Evolutionary conservation across 805 yeast genomes (phyloP).

Genomic region (Candida multigemmis): DNA sequence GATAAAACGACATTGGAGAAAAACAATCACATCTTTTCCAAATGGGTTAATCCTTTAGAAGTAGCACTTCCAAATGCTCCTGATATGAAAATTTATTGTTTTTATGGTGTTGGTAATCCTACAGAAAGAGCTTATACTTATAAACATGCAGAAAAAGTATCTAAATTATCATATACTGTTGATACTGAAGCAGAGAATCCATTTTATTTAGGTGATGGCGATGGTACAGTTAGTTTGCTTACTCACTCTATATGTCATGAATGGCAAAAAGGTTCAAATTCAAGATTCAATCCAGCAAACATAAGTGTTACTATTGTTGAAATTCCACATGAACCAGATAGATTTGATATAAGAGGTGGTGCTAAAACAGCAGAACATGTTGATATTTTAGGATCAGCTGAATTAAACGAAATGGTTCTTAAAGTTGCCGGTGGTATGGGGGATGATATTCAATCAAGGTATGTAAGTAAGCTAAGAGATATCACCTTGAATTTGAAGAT

Average conservation of each 20-base stretch:
- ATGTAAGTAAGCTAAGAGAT: slow-evolving; percentile 48
- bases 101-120: slow-evolving; percentile 95
- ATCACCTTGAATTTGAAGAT: slow-evolving; percentile 54
- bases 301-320: slow-evolving; percentile 74
- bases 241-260: slow-evolving; percentile 89
- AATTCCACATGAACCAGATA: slow-evolving; percentile 86
- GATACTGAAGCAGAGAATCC: slow-evolving; percentile 54
- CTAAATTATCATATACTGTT: slow-evolving; percentile 58
- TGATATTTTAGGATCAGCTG: slow-evolving; percentile 90
- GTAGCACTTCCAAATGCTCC: slow-evolving; percentile 92
- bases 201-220: slow-evolving; percentile 84
- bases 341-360: slow-evolving; percentile 93
- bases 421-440: slow-evolving; percentile 80
- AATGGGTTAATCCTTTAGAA: slow-evolving; percentile 94
- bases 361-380: slow-evolving; percentile 98
- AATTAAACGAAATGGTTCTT: slow-evolving; percentile 76
- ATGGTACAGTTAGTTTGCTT: slow-evolving; percentile 85
- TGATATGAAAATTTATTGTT: slow-evolving; percentile 76
- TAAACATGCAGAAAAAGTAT: slow-evolving; percentile 48
- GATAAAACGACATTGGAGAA: slow-evolving; percentile 46
- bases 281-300: slow-evolving; percentile 74
- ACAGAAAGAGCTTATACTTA: slow-evolving; percentile 92
- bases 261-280: slow-evolving; percentile 61
- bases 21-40: slow-evolving; percentile 64
- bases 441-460: slow-evolving; percentile 49